These are phyloP conservation scores for Cymbopogon flexuosus DNA, from an alignment of 202 grass and related monocot genomes.

Conservation along the genomic window DNA sequence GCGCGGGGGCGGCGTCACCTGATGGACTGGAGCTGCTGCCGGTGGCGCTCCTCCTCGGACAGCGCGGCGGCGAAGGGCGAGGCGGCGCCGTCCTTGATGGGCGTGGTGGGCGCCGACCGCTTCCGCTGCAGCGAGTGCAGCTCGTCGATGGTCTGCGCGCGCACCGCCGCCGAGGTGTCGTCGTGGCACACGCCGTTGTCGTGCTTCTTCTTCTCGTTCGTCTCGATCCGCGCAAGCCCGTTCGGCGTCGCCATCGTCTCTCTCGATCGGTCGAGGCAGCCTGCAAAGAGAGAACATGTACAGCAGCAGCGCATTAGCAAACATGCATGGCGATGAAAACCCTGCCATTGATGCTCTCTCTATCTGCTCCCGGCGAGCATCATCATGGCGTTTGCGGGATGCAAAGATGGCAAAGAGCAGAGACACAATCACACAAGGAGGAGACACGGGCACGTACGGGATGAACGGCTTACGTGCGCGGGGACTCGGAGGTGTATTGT, in stretches of 20 bases:
- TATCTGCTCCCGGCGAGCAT: not conserved
- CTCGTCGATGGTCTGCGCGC: constrained; percentile 96
- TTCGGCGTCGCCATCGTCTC: constrained; percentile 40
- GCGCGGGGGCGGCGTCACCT: constrained; percentile 30
- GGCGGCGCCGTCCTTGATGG: constrained; percentile 63
- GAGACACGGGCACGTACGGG: constrained; percentile 22
- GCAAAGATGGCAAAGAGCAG: not conserved
- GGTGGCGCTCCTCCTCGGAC: constrained; percentile 78
- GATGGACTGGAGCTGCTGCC: constrained; percentile 90
- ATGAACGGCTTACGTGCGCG: not conserved
- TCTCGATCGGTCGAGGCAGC: not conserved
- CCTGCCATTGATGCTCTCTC: not conserved
- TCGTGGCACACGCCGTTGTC: constrained; percentile 92
- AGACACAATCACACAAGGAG: too few relatives aligned
- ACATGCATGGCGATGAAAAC: not conserved
- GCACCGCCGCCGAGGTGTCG: constrained; percentile 70
- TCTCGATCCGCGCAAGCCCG: constrained; percentile 46
- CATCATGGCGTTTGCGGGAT: not conserved
- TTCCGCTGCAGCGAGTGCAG: constrained; percentile 96
- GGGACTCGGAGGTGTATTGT: not conserved
- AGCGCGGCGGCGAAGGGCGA: constrained; percentile 51
- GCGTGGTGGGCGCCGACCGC: constrained; percentile 89
- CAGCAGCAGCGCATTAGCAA: constrained; percentile 20
- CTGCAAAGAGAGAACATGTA: not conserved
- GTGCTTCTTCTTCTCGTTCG: constrained; percentile 46